Conservation (phyloP, 2,329 filamentous ascomycete genomes). For the Penicillium expansum region DNA sequence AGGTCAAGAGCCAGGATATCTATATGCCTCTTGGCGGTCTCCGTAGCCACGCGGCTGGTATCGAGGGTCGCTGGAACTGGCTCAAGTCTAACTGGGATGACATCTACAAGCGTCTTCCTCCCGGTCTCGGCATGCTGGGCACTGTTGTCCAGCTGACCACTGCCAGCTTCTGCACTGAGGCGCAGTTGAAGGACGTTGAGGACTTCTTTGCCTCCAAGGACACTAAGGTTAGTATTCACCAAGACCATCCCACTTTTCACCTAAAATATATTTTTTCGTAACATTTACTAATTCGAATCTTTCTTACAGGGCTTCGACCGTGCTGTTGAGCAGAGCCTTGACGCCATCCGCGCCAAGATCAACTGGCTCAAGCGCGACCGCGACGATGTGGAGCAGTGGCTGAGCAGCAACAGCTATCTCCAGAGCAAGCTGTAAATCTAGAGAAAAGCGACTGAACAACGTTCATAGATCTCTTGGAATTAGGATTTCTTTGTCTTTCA, state of each 20-base stretch:
- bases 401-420: constrained; percentile 64
- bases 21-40: constrained; percentile 83
- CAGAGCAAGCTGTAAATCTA: constrained; percentile 33
- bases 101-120: constrained; percentile 75
- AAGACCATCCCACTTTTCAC: neutral
- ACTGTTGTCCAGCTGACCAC: constrained; percentile 80
- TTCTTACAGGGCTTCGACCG: constrained; percentile 67
- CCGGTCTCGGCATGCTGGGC: constrained; percentile 81
- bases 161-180: constrained; percentile 71
- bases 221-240: constrained; percentile 59
- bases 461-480: neutral
- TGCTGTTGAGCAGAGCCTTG: constrained; percentile 82
- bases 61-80: constrained; percentile 78
- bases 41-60: constrained; percentile 71
- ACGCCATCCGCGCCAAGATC: constrained; percentile 79
- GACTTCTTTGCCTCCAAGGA: constrained; percentile 78
- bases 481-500: neutral
- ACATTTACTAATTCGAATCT: constrained; percentile 14
- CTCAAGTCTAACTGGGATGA: constrained; percentile 86
- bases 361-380: constrained; percentile 75
- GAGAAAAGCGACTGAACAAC: neutral
- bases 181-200: constrained; percentile 73
- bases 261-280: neutral
- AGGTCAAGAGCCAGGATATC: constrained; percentile 92
- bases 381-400: constrained; percentile 71